Evolutionary conservation across 108 stramenopile species (phyloP), one percentile per base, ranked within the genome.

Genomic region (Pseudonitzschia delicatissima): DNA sequence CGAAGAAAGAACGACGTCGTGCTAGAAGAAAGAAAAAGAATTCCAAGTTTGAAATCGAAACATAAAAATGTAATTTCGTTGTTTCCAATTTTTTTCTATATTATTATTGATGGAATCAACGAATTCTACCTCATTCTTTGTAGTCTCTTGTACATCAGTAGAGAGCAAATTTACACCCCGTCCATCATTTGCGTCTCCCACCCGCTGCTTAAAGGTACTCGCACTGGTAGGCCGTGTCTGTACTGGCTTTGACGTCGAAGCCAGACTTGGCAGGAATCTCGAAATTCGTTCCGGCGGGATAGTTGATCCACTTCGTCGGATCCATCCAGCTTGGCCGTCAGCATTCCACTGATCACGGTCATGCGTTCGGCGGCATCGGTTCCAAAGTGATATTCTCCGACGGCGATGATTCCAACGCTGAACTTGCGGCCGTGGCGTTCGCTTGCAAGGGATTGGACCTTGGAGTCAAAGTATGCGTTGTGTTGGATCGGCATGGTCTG

Each of bases 281-380:
- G 60, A 78, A 78, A 44, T 66, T 71, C 1, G 73, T 74, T 9
- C 77, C 77, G 34, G 77, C 73, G 1, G 77, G 77, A 45, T 61
- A 74, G 51, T 60, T 32, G 36, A 78, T 59, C 77, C 77, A 78
- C n/a, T 45, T 77, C 72, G 25, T 73, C 67, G n/a, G 42, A 55
- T 13, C 69, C 77, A 42, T 78, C 73, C 18, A 78, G 29, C 32
- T 74, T 74, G 42, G 45, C 73, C 7, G 55, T 71, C 0, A 78
- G 69, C 67, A 78, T 68, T 0, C 77, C 77, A 8, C 53, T 58
- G n/a, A 78, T 42, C 12, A 78, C 77, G 29, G 77, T 78, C 77
- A 78, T 78, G 3, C 77, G 29, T 33, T 78, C 77, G 21, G 77
- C 77, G 3, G 67, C 68, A 0, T 33, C 73, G 5, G 77, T 74